Conservation (phyloP, 495 filamentous ascomycete species). For the Daldinia grandis region DNA sequence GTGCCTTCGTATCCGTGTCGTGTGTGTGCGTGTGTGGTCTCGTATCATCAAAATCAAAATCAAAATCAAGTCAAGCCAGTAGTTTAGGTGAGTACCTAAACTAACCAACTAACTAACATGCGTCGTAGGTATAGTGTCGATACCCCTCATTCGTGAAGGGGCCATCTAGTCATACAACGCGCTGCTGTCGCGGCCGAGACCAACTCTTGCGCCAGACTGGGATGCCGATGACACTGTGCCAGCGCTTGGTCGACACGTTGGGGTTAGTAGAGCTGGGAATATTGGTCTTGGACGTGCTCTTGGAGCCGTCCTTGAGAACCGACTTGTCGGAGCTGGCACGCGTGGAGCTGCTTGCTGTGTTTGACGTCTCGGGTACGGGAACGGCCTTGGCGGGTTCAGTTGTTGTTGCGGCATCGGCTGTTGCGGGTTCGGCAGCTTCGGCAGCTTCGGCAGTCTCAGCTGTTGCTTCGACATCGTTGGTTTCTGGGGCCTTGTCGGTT, state of each 20-base stretch:
- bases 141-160: not conserved
- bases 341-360: not conserved
- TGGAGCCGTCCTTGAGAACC: not conserved
- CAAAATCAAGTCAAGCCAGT: not conserved
- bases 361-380: not conserved
- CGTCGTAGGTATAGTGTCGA: not conserved
- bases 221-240: constrained; percentile 32
- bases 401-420: not conserved
- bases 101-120: not conserved
- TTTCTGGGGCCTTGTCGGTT: not conserved
- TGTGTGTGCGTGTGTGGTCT: not conserved
- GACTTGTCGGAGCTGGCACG: constrained; percentile 12
- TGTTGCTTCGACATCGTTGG: not conserved
- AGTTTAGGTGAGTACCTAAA: not conserved
- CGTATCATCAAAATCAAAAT: constrained; percentile 2
- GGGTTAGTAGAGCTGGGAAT: not conserved
- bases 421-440: not conserved
- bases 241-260: constrained; percentile 6
- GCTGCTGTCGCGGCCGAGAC: constrained; percentile 23
- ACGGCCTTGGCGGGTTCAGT: not conserved
- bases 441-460: not conserved
- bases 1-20: constrained; percentile 1
- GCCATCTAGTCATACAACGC: constrained; percentile 6
- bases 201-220: constrained; percentile 21
- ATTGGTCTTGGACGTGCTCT: not conserved